Percentiles rank a stretch among this genome's conserved stretches.
Evolutionary conservation across 495 filamentous ascomycete genomes (phyloP).

Genomic region (Neurospora sp.): DNA sequence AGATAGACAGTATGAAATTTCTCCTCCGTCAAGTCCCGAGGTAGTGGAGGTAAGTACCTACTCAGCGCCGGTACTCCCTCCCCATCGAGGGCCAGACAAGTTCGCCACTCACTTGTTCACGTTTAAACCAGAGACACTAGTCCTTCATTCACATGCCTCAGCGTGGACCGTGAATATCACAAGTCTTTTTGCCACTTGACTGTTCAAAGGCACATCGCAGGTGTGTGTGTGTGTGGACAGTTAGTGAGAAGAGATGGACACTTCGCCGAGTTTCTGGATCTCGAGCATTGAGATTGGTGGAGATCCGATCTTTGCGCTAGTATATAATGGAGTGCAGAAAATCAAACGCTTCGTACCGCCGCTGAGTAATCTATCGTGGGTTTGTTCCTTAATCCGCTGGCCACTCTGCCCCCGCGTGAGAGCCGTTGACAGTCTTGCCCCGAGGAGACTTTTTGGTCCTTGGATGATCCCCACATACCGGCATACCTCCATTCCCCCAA

Average conservation of each 20-base stretch:
- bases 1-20: background rate
- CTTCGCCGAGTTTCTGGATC: too few relatives aligned
- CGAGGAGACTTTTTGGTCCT: background rate
- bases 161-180: background rate
- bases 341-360: background rate
- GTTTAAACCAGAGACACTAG: background rate
- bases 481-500: background rate
- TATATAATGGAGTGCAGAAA: background rate
- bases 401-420: background rate
- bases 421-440: background rate
- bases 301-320: too few relatives aligned
- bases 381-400: too few relatives aligned
- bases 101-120: background rate
- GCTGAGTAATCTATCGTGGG: too few relatives aligned
- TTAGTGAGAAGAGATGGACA: background rate
- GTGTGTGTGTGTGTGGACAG: background rate
- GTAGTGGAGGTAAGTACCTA: background rate
- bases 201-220: background rate
- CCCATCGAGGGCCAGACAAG: background rate
- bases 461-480: background rate
- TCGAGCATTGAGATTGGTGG: too few relatives aligned
- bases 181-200: background rate
- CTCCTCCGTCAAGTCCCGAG: background rate
- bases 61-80: background rate
- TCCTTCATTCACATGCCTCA: background rate